Percentiles rank a stretch among this genome's conserved stretches.
Evolutionary conservation across 495 filamentous ascomycete genomes (phyloP).

Genomic region (Patellaria atrata): DNA sequence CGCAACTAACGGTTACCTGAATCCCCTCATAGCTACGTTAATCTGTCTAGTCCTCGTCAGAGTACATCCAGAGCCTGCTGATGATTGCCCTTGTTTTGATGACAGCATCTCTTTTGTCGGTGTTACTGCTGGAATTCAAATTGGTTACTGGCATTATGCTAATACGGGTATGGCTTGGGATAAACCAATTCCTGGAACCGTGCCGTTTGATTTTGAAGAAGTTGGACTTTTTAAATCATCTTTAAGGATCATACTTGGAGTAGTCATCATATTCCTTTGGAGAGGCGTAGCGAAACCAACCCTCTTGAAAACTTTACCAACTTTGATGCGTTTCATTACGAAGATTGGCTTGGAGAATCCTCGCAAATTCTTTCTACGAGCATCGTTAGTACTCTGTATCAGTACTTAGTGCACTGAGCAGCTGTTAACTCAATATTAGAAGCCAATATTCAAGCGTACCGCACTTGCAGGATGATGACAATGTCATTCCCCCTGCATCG

Average conservation of each 20-base stretch:
- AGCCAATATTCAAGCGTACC: constrained; percentile 81
- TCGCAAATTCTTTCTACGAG: constrained; percentile 75
- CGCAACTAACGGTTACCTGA: constrained; percentile 37
- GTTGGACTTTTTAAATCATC: constrained; percentile 47
- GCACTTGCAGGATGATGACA: constrained; percentile 59
- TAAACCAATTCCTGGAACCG: constrained; percentile 42
- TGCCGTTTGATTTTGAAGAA: constrained; percentile 47
- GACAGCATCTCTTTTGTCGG: constrained; percentile 89
- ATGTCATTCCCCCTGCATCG: constrained; percentile 69
- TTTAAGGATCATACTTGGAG: constrained; percentile 59
- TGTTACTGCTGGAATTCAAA: constrained; percentile 66
- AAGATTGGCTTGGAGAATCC: constrained; percentile 62
- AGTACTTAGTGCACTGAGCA: not conserved
- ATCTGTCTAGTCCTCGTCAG: constrained; percentile 62
- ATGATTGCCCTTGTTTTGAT: constrained; percentile 95
- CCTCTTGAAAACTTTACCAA: constrained; percentile 61
- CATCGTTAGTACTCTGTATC: constrained; percentile 50
- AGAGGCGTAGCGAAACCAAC: constrained; percentile 73
- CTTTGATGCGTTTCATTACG: constrained; percentile 76
- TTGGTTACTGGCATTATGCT: constrained; percentile 69
- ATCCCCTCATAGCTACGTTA: constrained; percentile 44
- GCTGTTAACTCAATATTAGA: not conserved
- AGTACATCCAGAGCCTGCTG: constrained; percentile 87
- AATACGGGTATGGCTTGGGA: constrained; percentile 38
- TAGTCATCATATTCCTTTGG: constrained; percentile 76